Percentiles rank a stretch among this genome's conserved stretches.
Conservation (phyloP, 2,329 filamentous ascomycete genomes). For the Tolypocladium cylindrosporum region DNA sequence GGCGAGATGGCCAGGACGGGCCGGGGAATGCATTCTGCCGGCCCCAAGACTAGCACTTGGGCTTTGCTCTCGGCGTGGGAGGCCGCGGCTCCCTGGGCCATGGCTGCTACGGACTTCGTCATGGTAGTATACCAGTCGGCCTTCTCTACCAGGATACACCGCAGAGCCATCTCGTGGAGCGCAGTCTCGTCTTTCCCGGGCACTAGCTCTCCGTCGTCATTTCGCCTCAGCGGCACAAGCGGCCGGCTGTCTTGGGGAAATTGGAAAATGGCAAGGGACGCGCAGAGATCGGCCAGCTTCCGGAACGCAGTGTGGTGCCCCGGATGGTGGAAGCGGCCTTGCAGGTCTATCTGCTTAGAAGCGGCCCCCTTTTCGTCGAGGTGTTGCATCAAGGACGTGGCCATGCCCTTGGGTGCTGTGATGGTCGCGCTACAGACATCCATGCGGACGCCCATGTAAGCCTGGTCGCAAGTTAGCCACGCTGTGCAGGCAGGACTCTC, state of each 20-base stretch:
- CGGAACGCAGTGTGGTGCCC: not conserved
- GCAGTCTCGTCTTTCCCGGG: not conserved
- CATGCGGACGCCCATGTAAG: not conserved
- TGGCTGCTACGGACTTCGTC: not conserved
- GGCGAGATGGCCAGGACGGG: not conserved
- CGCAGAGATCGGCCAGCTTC: not conserved
- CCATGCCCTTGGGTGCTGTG: not conserved
- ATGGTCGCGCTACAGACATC: not conserved
- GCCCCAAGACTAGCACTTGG: not conserved
- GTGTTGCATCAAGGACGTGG: not conserved
- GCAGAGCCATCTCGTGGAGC: constrained; percentile 1
- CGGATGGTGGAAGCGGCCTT: not conserved
- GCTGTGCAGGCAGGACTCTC: not conserved
- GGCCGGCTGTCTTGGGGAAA: not conserved
- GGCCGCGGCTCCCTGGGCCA: not conserved
- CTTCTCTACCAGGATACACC: not conserved
- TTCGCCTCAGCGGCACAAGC: not conserved
- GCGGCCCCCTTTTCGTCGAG: not conserved
- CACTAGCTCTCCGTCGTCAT: not conserved
- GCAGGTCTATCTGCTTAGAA: not conserved
- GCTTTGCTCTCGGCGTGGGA: not conserved
- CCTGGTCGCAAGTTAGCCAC: not conserved
- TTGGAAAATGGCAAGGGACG: not conserved
- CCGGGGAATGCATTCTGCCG: not conserved
- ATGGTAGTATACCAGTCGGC: not conserved